Conservation (phyloP, 1,139 yeast species). For the Blastobotrys arbuscula region DNA sequence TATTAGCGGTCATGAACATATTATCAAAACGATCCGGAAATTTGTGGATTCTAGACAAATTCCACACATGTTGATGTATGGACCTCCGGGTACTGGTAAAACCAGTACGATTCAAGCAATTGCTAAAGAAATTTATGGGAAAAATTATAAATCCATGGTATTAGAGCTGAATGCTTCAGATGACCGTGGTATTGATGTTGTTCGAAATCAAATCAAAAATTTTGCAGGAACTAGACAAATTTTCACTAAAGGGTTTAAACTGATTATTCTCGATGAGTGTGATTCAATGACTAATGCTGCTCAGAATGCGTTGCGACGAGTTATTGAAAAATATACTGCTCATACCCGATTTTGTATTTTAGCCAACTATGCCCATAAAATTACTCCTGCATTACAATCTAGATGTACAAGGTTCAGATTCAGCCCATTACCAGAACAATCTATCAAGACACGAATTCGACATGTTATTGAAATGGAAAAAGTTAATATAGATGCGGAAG, state of each 20-base stretch:
- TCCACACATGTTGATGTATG: conserved; percentile 80
- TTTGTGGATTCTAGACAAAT: conserved; percentile 71
- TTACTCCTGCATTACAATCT: conserved; percentile 89
- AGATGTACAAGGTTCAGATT: conserved; percentile 95
- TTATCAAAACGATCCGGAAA: conserved; percentile 69
- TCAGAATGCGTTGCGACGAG: conserved; percentile 85
- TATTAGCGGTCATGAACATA: conserved; percentile 85
- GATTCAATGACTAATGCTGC: conserved; percentile 99
- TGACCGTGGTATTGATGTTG: conserved; percentile 84
- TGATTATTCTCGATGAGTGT: conserved; percentile 93
- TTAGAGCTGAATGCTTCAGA: conserved; percentile 85
- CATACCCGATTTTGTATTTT: conserved; percentile 93
- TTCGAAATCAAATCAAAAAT: conserved; percentile 75
- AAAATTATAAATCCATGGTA: conserved; percentile 80
- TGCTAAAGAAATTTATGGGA: conserved; percentile 87
- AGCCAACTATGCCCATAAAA: conserved; percentile 93
- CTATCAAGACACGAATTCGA: conserved; percentile 61
- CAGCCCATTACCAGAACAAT: conserved; percentile 65
- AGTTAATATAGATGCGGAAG: conserved; percentile 55
- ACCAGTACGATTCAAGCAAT: conserved; percentile 90
- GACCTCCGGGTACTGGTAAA: conserved; percentile 98
- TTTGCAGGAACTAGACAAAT: conserved; percentile 91
- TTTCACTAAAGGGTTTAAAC: conserved; percentile 71
- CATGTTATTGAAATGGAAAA: conserved; percentile 66
- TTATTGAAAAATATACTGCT: conserved; percentile 89